Evolutionary conservation across 2,329 filamentous ascomycete species (phyloP).

Genomic region (Cordyceps cicadae): DNA sequence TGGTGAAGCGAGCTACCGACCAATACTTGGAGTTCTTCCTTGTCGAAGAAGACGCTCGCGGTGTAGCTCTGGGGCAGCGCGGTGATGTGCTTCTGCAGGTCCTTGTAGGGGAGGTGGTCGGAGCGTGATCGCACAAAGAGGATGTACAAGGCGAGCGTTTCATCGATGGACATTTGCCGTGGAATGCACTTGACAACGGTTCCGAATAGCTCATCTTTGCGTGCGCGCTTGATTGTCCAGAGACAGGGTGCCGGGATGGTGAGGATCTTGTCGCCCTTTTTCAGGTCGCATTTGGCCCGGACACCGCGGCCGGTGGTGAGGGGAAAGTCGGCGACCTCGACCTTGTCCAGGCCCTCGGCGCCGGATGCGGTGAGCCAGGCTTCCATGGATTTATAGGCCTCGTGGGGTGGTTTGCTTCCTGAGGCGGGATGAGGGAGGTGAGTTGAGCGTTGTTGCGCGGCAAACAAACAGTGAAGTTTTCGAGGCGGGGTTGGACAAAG

Average conservation of each 20-base stretch:
- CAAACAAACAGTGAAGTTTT: no score
- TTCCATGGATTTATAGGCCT: conserved; percentile 20
- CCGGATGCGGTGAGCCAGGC: conserved; percentile 24
- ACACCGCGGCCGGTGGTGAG: conserved; percentile 23
- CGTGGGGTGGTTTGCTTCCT: no score
- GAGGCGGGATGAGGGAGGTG: no score
- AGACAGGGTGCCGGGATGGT: conserved; percentile 23
- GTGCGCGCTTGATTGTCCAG: conserved; percentile 26
- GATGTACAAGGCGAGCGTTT: conserved; percentile 25
- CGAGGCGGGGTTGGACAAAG: no score
- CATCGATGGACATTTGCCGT: conserved; percentile 24
- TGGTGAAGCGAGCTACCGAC: conserved; percentile 25
- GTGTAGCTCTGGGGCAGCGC: conserved; percentile 25
- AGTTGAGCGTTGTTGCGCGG: no score
- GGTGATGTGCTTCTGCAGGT: conserved; percentile 19
- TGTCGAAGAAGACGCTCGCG: conserved; percentile 26
- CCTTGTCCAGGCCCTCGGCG: conserved; percentile 22
- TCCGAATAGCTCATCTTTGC: conserved; percentile 24
- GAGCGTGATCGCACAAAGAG: conserved; percentile 26
- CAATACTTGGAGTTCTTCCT: conserved; percentile 26
- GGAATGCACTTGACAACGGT: conserved; percentile 21
- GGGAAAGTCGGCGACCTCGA: conserved; percentile 26
- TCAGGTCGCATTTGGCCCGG: conserved; percentile 22
- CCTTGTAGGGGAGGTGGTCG: conserved; percentile 23
- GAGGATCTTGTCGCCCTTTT: conserved; percentile 25